A percentile compares a stretch with the other conserved stretches of the same genome.
Evolutionary conservation across 2,329 filamentous ascomycete genomes (phyloP).

Genomic region (Diplodia sapinea): DNA sequence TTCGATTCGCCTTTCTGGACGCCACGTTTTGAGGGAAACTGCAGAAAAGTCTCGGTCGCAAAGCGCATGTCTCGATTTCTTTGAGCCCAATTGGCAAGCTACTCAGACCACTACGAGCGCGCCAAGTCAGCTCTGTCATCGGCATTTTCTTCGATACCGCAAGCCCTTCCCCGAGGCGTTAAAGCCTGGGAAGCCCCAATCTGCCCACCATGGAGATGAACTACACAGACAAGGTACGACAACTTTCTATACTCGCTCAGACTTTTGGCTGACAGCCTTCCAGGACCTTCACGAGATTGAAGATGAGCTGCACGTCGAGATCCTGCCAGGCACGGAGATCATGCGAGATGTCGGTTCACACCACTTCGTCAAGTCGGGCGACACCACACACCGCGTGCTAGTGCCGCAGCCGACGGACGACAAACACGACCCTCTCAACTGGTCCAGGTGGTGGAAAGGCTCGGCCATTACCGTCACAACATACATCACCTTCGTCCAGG

Average conservation of each 20-base stretch:
- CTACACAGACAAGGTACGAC: slow-evolving; percentile 48
- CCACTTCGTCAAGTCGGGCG: slow-evolving; percentile 64
- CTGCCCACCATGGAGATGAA: slow-evolving; percentile 54
- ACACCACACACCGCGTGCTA: slow-evolving; percentile 16
- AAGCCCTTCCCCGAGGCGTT: neutral
- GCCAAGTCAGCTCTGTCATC: neutral
- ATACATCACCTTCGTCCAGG: slow-evolving; percentile 59
- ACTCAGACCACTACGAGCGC: neutral
- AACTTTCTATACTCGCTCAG: neutral
- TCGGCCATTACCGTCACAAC: slow-evolving; percentile 55
- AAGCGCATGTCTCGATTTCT: neutral
- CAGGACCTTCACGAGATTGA: slow-evolving; percentile 57
- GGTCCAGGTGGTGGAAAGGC: slow-evolving; percentile 57
- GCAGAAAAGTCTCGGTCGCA: neutral
- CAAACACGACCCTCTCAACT: slow-evolving; percentile 54
- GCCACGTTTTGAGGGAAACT: neutral
- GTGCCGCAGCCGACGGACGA: slow-evolving; percentile 34
- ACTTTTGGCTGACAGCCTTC: slow-evolving; percentile 5
- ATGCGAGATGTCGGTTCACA: slow-evolving; percentile 67
- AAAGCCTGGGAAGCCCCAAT: neutral
- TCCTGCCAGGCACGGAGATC: slow-evolving; percentile 64
- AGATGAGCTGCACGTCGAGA: slow-evolving; percentile 59
- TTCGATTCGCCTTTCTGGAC: neutral
- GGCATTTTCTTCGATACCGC: neutral
- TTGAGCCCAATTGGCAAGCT: neutral